Evolutionary conservation across 1,284 basidiomycete genomes (phyloP), one percentile per base, ranked within the genome.

Genomic region (Meripilus lineatus): DNA sequence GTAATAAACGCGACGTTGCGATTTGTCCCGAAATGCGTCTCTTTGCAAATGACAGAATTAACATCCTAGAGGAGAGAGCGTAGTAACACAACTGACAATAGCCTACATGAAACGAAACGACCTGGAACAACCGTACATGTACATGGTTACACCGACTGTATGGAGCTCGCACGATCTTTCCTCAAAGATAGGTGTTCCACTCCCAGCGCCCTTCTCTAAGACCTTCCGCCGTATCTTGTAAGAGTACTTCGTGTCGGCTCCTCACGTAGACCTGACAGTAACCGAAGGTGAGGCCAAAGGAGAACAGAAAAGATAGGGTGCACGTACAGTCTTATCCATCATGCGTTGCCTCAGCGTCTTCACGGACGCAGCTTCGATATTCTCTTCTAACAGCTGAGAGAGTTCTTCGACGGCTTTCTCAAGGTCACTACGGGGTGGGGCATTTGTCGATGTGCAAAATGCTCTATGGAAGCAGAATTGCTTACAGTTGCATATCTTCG

Each of bases 321-420:
- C n/a, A 60, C 72, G 47, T 38, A 75, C 75, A 23, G 75, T 72
- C 57, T 74, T 72, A 58, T 84, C 79, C 28, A 79, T 72, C 53
- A 81, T 75, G 45, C 75, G 69, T 50, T 74, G 71, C 32, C 81
- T 68, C 40, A 84, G 62, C 40, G 70, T 69, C 40, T 75, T 71
- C 39, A 84, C 75, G 26, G 68, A 70, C 23, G 73, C 69, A 4
- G 66, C 60, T 32, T 80, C 77, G 37, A 84, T 72, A 10, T 75
- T 74, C 54, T 75, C 73, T 55, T 84, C 80, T 24, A 85, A 62
- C 44, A 80, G 62, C 52, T 79, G 77, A 3, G 77, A 76, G 0
- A 85, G 66, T 18, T 77, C 71, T 55, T 85, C 82, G 8, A 83
- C 81, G 0, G 80, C 80, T 50, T 75, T 69, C 58, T 85, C 82